A percentile compares a stretch with the other conserved stretches of the same genome.
Evolutionary conservation across 805 yeast species (phyloP).

Genomic region (Yamadazyma scolyti): DNA sequence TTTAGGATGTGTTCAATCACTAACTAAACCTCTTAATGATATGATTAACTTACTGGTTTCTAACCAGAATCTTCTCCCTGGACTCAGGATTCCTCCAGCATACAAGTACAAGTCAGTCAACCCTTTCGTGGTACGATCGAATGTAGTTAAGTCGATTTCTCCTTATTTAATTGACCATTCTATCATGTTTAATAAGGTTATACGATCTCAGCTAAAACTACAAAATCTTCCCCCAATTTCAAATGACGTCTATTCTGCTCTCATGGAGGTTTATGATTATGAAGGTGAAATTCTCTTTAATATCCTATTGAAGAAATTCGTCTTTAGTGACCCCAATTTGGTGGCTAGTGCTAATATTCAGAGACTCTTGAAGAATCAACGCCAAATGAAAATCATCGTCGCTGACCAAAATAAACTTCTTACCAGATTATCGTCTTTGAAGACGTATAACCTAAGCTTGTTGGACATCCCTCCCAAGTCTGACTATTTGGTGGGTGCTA

Average conservation of each 20-base stretch:
- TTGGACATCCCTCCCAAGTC: no score
- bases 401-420: constrained; percentile 8
- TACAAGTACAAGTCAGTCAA: constrained; percentile 4
- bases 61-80: no score
- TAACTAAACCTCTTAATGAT: constrained; percentile 8
- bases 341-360: background rate
- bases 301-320: constrained; percentile 10
- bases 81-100: constrained; percentile 7
- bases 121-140: constrained; percentile 9
- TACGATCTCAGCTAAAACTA: no score
- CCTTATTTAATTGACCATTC: no score
- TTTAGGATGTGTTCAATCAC: constrained; percentile 7
- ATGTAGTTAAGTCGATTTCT: no score
- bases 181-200: no score
- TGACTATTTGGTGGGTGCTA: no score
- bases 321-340: background rate
- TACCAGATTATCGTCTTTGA: constrained; percentile 1
- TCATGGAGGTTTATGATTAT: constrained; percentile 10
- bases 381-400: constrained; percentile 10
- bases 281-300: constrained; percentile 13
- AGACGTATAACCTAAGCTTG: background rate
- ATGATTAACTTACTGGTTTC: no score
- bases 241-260: constrained; percentile 5
- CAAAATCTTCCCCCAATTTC: no score
- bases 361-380: constrained; percentile 9